Evolutionary conservation across 1,139 yeast species (phyloP), one percentile per base, ranked within the genome.

Genomic region (Scheffersomyces cryptocercus): DNA sequence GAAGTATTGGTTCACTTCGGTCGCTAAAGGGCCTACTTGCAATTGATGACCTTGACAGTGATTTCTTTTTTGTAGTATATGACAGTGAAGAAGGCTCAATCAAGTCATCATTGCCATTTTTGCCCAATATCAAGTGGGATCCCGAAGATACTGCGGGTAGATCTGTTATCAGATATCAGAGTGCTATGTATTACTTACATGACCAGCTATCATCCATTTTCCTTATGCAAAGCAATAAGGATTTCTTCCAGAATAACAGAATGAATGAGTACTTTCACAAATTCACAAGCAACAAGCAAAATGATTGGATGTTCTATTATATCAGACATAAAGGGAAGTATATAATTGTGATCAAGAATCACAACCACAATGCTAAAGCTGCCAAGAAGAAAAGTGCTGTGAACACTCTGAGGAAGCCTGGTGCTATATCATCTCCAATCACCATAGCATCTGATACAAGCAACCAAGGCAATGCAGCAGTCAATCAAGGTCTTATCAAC

Each of bases 281-380:
- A 47, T 73, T 73, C 52, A 68, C 69, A 36, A 65, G 68, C 44
- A 67, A 65, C 43, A 67, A 64, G 43, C 50, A 53, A 29, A 71
- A 67, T 43, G 77, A 73, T 53, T 74, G 79, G 78, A 68, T 73
- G 70, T 65, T 74, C 49, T 74, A 74, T 54, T 69, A 66, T 46
- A 55, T 73, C 38, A 61, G 59, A 35, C 58, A 65, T 46, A 59
- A 62, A 11, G 59, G 55, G 6, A 67, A 65, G 45, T 63, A 56
- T 45, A 65, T 73, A 30, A 58, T 72, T 12, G 61, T 73, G 31
- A 67, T 74, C 10, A 70, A 70, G 47, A 71, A 70, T 47, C 62
- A 61, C 41, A 70, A 65, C 43, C 64, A 62, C 40, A 59, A 53
- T 37, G 42, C 47, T 29, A 55, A 52, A n/a, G 12, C 39, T 10